Evolutionary conservation across 257 asterid genomes (phyloP), one percentile per base, ranked within the genome.

Genomic region (Nyctanthes arbortristis): DNA sequence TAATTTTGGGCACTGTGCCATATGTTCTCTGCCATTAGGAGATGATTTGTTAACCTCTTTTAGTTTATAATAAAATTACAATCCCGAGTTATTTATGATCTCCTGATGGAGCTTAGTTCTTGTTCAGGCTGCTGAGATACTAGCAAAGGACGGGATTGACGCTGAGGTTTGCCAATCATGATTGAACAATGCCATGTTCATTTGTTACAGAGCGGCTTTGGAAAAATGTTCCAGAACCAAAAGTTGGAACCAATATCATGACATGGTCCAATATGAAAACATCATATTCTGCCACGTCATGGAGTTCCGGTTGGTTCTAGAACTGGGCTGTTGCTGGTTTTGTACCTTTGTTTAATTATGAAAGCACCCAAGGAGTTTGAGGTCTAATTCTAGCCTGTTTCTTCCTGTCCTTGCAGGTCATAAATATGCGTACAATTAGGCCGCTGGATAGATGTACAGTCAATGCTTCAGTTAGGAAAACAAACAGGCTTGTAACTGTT

Each of bases 401-500:
- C 29, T 63, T 67, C 30, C 49, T 6, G n/a, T 31, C 27, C 11
- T 4, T 24, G 59, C 72, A 87, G 94, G 88, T 87, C 27, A 81
- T 85, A 74, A 88, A 88, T 77, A 78, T 88, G 8, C 82, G 89
- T n/a, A 76, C 87, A 1, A 83, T 87, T 62, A 78, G 91, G 75
- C 91, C 94, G 3, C 84, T 87, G 0, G 94, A 87, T 63, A 77
- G 89, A 74, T 69, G 80, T 4, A 22, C 82, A 5, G 79, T 87
- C 43, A 86, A 82, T 37, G 67, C 74, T 40, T 88, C 95, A 0
- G 88, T 88, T 25, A 82, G 85, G 65, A 88, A 84, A 73, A 88
- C 95, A 0, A 88, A 76, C 80, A 75, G 92, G 77, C 83, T 88
- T 10, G 90, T 88, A 11, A 88, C 92, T 10, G 84, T 88, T 57